Evolutionary conservation across 768 basidiomycete species (phyloP).

Genomic region (Fomitopsis pulvina): DNA sequence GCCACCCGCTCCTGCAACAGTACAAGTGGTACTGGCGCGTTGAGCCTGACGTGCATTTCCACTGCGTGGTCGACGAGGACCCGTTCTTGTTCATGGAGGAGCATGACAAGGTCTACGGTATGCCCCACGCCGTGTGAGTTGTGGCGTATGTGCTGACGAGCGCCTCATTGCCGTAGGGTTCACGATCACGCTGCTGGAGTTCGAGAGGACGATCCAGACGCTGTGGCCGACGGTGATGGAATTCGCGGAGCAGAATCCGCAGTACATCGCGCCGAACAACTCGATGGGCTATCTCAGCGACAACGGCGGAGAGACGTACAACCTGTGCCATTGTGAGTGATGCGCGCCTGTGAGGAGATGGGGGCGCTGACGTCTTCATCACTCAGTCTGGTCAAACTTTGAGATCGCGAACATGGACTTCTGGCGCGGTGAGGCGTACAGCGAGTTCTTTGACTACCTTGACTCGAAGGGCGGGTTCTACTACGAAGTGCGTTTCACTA

Average conservation of each 20-base stretch:
- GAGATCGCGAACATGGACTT: conserved; percentile 87
- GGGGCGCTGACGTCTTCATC: background rate
- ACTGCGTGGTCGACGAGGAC: conserved; percentile 59
- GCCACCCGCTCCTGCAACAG: conserved; percentile 52
- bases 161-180: conserved; percentile 33
- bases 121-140: conserved; percentile 15
- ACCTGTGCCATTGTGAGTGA: conserved; percentile 55
- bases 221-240: conserved; percentile 62
- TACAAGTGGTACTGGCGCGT: conserved; percentile 77
- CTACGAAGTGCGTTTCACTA: conserved; percentile 59
- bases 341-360: background rate
- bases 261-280: conserved; percentile 51
- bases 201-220: conserved; percentile 53
- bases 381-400: conserved; percentile 57
- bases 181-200: conserved; percentile 61
- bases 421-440: conserved; percentile 81
- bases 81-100: conserved; percentile 73
- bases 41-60: conserved; percentile 73
- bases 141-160: conserved; percentile 43
- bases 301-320: conserved; percentile 58
- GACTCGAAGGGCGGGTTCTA: conserved; percentile 86
- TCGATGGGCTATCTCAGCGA: conserved; percentile 60
- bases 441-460: conserved; percentile 75
- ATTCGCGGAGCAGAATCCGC: conserved; percentile 47
- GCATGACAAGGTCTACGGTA: conserved; percentile 62